Base-by-base conservation (phyloP, 805 yeast species). In the Saccharomycopsis malanga region DNA sequence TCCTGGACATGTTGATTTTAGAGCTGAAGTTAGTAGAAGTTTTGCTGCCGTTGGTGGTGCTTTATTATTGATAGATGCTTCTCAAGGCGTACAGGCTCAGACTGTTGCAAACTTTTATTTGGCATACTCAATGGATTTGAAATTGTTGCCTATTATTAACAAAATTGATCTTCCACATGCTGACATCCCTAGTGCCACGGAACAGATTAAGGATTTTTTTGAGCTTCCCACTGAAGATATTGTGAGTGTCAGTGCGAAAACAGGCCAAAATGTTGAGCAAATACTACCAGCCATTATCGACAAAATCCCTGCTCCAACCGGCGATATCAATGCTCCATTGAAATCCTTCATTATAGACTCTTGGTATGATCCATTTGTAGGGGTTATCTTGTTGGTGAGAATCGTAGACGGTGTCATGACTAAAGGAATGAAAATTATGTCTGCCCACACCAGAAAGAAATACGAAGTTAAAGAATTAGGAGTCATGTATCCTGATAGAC, bases 31-130 rank as follows among this genome's bases (percentile, higher is more conserved):
- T 1, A 80, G 94, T 3, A 67, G 98, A 56, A 86, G 96, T 5
- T 89, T 89, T 64, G 97, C 97, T 2, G 85, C 96, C 0, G 93
- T 97, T 68, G 95, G 89, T 32, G 98, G 98, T 12, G 97, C 97
- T 0, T 66, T 91, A 35, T 63, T 91, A 35, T 64, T 91, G 20
- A 95, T 91, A 1, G 98, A 93, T 68, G 98, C 98, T 1, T 74
- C 91, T 2, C 97, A 93, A 59, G 98, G 98, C 44, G 88, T 91
- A 3, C 97, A 88, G 62, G 98, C 98, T 0, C 98, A 91, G 62
- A 93, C 98, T 0, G 97, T 91, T n/a, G 97, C 98, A 21, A 91
- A 93, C 62, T 91, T 86, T 65, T 87, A 83, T 58, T 70, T 91
- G 47, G 98, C 98, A 0, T 83, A 84, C 59, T 82, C 91, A 48